Evolutionary conservation across 352 stramenopile genomes (phyloP).

Genomic region (Pythium dissimile): DNA sequence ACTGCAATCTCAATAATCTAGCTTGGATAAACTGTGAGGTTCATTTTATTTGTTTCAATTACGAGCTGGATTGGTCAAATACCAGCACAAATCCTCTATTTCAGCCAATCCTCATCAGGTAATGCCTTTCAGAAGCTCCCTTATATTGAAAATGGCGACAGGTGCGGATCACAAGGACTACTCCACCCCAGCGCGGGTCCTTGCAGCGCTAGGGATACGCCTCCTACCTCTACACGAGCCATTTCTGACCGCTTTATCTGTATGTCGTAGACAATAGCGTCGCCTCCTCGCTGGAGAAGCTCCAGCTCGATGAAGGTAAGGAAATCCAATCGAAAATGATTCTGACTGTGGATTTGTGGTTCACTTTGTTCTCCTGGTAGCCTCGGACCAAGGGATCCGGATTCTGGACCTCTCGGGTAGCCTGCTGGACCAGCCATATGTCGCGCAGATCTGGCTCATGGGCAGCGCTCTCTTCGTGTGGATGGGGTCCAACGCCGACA

Average conservation of each 20-base stretch:
- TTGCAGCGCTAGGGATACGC: too few relatives aligned
- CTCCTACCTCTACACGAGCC: background rate
- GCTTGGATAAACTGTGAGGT: slow-evolving; percentile 3
- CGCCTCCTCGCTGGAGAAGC: slow-evolving; percentile 6
- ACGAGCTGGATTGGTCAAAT: slow-evolving; percentile 13
- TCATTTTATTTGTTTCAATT: slow-evolving; percentile 11
- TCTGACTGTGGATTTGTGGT: background rate
- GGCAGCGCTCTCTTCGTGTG: slow-evolving; percentile 71
- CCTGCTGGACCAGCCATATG: slow-evolving; percentile 64
- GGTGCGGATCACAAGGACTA: background rate
- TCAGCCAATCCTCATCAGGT: background rate
- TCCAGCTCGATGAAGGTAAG: slow-evolving; percentile 19
- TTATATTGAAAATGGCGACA: background rate
- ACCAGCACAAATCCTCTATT: background rate
- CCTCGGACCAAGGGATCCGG: slow-evolving; percentile 7
- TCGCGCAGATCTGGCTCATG: slow-evolving; percentile 75
- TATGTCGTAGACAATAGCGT: slow-evolving; percentile 3
- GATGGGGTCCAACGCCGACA: slow-evolving; percentile 53
- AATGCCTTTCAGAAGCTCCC: background rate
- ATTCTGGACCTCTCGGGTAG: slow-evolving; percentile 48
- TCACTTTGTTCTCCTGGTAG: background rate
- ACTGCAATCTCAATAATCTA: background rate
- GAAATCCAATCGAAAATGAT: background rate
- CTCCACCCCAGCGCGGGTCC: too few relatives aligned
- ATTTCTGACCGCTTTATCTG: too few relatives aligned